Evolutionary conservation across 2,329 filamentous ascomycete species (phyloP), one percentile per base, ranked within the genome.

Genomic region (Xylaria multiplex): DNA sequence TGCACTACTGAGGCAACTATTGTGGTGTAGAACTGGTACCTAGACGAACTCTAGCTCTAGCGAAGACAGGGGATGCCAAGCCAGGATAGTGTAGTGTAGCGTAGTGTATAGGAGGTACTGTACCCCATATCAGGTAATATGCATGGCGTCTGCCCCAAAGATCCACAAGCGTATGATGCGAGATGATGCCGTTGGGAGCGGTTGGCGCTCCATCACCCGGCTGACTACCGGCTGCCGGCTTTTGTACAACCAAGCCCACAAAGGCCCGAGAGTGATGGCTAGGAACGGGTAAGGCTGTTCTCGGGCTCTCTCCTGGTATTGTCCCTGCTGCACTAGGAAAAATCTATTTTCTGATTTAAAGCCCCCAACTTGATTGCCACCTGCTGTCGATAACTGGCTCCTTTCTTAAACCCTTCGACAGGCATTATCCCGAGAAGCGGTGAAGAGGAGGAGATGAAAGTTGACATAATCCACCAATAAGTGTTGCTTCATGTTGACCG

Each of bases 71-170:
- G 35, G 50, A 48, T 22, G 52, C 65, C 46, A 62, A 59, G 43
- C 63, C 24, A 54, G 58, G 58, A 61, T 60, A 54, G 13, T 45
- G 48, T 40, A 30, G 35, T 6, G 13, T 13, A 40, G 37, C 14
- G 11, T 8, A 37, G 27, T 11, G 7, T 35, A 35, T 11, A 13
- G 37, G 37, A 40, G 37, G 32, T 59, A 61, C 59, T 43, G 45
- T 30, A 48, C 42, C 43, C 22, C 42, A 53, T 45, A 19, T 14
- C 37, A 40, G 11, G 37, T 13, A 40, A 64, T 61, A 67, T 68
- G 65, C 65, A 65, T 68, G 65, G 62, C 65, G 65, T 65, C 55
- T 60, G 59, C 59, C 53, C 42, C 43, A 35, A 35, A 59, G 65
- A 65, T 63, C 63, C 66, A 59, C 63, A 59, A 56, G 46, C 49